Conservation (phyloP, 208 protist genomes). For the Leishmania arabica region DNA sequence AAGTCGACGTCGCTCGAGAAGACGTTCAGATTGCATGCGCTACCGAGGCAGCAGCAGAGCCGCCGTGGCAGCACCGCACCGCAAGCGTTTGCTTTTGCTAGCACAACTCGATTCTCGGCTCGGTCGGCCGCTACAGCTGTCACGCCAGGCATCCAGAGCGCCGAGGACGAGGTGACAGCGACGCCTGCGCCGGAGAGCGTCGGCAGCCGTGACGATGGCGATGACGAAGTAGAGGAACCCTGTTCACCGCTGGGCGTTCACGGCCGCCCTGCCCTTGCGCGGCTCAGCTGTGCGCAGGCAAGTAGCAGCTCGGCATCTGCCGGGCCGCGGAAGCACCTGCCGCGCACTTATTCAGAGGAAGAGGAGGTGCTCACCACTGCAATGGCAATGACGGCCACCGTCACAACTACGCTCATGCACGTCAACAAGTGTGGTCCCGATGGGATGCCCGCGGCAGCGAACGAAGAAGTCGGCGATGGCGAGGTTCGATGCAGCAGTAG, state of each 20-base stretch:
- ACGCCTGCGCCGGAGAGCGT: background rate
- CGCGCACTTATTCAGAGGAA: slow-evolving; percentile 13
- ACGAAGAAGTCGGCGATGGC: background rate
- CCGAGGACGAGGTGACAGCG: background rate
- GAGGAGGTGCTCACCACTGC: background rate
- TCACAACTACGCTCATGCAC: slow-evolving; percentile 5
- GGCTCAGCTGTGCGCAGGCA: slow-evolving; percentile 6
- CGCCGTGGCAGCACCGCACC: background rate
- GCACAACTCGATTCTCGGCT: background rate
- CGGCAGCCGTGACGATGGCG: background rate
- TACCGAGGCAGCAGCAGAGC: background rate
- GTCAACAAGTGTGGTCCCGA: background rate
- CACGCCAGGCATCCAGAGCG: background rate
- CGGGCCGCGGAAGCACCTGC: background rate
- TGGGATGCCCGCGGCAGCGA: background rate
- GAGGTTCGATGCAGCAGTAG: background rate
- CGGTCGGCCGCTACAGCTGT: background rate
- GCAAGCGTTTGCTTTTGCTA: background rate
- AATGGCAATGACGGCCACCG: background rate
- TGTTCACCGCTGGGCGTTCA: slow-evolving; percentile 7
- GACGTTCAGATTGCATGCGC: background rate
- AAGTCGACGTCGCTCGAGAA: slow-evolving; percentile 19
- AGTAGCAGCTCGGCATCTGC: slow-evolving; percentile 5
- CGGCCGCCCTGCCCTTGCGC: slow-evolving; percentile 7
- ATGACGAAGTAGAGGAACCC: slow-evolving; percentile 16